Evolutionary conservation across 2,329 filamentous ascomycete genomes (phyloP), one percentile per base, ranked within the genome.

Genomic region (Diaporthe sp.): DNA sequence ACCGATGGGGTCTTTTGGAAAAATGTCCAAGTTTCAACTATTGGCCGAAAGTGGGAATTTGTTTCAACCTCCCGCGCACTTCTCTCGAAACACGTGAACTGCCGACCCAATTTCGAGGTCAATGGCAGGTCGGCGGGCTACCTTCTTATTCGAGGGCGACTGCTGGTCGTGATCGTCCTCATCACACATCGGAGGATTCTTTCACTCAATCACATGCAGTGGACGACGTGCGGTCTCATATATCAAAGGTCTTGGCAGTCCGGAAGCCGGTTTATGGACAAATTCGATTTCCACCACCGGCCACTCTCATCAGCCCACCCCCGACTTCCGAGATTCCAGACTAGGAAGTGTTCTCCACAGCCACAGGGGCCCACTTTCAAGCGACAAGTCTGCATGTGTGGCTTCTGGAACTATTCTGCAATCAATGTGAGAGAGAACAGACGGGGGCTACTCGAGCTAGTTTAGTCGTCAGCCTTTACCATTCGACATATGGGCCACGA

Each of bases 301-400:
- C 50, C 50, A 70, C 65, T 73, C 65, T 70, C 51, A n/a, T 70
- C 55, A 73, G 61, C 10, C 10, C 37, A 63, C 35, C 70, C 66
- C 73, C 73, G 70, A 75, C 73, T 75, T 69, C 73, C 73, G 73
- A 51, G 35, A 56, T 58, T 32, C 55, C 73, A 63, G 44, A 51
- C 58, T 55, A 19, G 72, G 72, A 30, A 42, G 27, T 51, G 19
- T 19, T 53, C 56, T n/a, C 69, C 69, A 71, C 69, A 71, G 6
- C 27, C 27, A 10, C n/a, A 17, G 10, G 37, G n/a, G 7, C n/a
- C 59, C 35, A 61, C 32, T 42, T 27, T 19, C 66, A 37, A 63
- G 70, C 32, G 12, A 32, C 35, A 35, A 17, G 27, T 71, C 70
- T 47, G 39, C 44, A 19, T 25, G 37, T 71, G 72, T 66, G 61